Evolutionary conservation across 1,284 basidiomycete genomes (phyloP).

Genomic region (Trichosporon asahii): DNA sequence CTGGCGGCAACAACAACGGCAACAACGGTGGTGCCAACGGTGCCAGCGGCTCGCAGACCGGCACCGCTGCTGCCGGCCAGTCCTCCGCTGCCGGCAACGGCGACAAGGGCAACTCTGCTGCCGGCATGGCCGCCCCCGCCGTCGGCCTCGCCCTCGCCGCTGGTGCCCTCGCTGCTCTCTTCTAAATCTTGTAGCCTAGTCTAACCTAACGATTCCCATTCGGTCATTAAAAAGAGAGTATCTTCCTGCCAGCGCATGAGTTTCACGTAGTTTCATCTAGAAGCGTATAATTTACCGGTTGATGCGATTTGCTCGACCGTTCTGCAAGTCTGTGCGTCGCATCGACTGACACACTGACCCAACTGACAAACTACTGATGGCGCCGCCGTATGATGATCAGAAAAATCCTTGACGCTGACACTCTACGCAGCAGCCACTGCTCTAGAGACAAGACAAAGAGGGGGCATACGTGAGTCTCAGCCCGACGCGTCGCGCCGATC

Average conservation of each 20-base stretch:
- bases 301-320: slow-evolving; percentile 1
- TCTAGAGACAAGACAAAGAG: too few species aligned
- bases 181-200: slow-evolving; percentile 22
- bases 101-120: slow-evolving; percentile 7
- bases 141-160: slow-evolving; percentile 27
- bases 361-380: background rate
- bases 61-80: slow-evolving; percentile 8
- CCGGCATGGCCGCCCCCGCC: slow-evolving; percentile 6
- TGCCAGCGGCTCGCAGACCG: background rate
- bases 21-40: background rate
- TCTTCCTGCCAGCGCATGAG: slow-evolving; percentile 3
- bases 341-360: background rate
- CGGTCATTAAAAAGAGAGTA: slow-evolving; percentile 9
- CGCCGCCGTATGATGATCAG: background rate
- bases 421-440: background rate
- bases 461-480: background rate
- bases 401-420: background rate
- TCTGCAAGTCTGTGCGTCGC: background rate
- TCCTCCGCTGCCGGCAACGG: slow-evolving; percentile 12
- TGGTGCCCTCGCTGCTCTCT: slow-evolving; percentile 28
- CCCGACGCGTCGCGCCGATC: background rate
- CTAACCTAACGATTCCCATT: background rate
- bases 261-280: background rate
- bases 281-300: slow-evolving; percentile 18
- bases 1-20: background rate